A percentile compares a stretch with the other conserved stretches of the same genome.
Conservation (phyloP, 2,329 filamentous ascomycete genomes). For the Penicillium sclerotiorum region DNA sequence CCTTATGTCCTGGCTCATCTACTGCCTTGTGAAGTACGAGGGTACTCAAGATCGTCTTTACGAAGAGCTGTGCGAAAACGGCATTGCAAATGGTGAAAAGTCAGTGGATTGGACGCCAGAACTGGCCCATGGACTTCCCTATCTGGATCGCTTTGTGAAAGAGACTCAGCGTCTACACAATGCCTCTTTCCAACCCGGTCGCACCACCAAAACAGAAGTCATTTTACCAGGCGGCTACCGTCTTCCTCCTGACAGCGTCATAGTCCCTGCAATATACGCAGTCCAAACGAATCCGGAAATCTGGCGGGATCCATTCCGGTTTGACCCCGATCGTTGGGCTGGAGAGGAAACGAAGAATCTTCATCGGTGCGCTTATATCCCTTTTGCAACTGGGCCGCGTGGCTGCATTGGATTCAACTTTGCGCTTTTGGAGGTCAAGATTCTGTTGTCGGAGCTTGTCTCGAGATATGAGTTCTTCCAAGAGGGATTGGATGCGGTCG, state of each 20-base stretch:
- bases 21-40: slow-evolving; percentile 55
- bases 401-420: slow-evolving; percentile 69
- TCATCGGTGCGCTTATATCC: slow-evolving; percentile 57
- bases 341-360: slow-evolving; percentile 53
- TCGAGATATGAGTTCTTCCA: slow-evolving; percentile 60
- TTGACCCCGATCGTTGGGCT: slow-evolving; percentile 65
- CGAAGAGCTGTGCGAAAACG: slow-evolving; percentile 60
- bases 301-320: slow-evolving; percentile 62
- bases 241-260: slow-evolving; percentile 55
- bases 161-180: slow-evolving; percentile 64
- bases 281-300: slow-evolving; percentile 56
- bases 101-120: slow-evolving; percentile 48
- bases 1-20: slow-evolving; percentile 61
- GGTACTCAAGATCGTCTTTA: slow-evolving; percentile 61
- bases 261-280: slow-evolving; percentile 55
- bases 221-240: slow-evolving; percentile 64
- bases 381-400: slow-evolving; percentile 60
- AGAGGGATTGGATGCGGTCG: slow-evolving; percentile 55
- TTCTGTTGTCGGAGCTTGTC: slow-evolving; percentile 58
- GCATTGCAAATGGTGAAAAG: slow-evolving; percentile 46
- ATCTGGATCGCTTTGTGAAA: slow-evolving; percentile 54
- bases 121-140: slow-evolving; percentile 51
- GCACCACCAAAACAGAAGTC: slow-evolving; percentile 59
- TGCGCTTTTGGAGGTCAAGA: slow-evolving; percentile 63
- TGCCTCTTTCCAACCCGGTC: slow-evolving; percentile 63